phyloP scores from a whole-genome alignment of 306 rosid genomes.

The Ormosia emarginata region DNA sequence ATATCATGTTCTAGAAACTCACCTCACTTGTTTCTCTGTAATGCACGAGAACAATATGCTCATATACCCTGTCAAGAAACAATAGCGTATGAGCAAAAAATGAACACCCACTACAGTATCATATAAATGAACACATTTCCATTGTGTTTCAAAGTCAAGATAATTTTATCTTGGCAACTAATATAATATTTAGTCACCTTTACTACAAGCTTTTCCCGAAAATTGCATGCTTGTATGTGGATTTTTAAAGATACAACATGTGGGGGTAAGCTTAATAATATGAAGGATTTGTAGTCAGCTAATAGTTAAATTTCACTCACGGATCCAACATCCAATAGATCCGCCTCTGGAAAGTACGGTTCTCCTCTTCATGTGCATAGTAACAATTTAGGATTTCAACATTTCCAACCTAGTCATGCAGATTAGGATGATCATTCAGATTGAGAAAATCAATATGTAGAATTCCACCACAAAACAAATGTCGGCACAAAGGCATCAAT shows the following conservation, averaged over 20 bases:
- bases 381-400: constrained; percentile 87
- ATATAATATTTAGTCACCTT: not conserved
- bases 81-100: constrained; percentile 26
- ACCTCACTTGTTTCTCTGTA: constrained; percentile 86
- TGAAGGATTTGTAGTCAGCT: constrained; percentile 5
- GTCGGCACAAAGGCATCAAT: not conserved
- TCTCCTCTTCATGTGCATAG: constrained; percentile 95
- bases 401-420: constrained; percentile 77
- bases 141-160: not conserved
- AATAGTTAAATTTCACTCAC: constrained; percentile 56
- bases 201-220: not conserved
- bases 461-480: constrained; percentile 17
- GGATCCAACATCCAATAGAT: constrained; percentile 95
- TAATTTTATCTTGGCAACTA: constrained; percentile 16
- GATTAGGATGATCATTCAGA: constrained; percentile 25
- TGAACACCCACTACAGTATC: not conserved
- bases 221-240: not conserved
- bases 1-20: constrained; percentile 32
- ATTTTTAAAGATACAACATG: not conserved
- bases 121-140: not conserved
- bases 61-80: constrained; percentile 69
- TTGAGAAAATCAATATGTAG: constrained; percentile 5
- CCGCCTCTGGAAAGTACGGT: constrained; percentile 85
- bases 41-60: constrained; percentile 94
- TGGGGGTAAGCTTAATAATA: constrained; percentile 1